Base-by-base conservation (phyloP, 352 stramenopile genomes). In the Phytophthora capsici region DNA sequence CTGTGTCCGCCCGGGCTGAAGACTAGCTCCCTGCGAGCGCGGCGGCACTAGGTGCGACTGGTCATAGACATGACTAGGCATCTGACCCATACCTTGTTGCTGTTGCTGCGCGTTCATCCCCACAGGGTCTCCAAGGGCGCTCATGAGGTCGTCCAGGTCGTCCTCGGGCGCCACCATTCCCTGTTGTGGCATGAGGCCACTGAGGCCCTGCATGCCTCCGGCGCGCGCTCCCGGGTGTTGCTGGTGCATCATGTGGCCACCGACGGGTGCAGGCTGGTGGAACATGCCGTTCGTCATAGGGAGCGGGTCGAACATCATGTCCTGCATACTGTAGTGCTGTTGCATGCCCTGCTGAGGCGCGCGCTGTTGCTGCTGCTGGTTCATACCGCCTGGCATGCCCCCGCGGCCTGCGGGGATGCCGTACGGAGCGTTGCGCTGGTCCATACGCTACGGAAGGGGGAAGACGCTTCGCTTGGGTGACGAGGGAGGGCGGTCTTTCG, bases 271-370 rank as follows among this genome's bases (percentile, higher is more conserved):
- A 1, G 57, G 49, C 23, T 66, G 75, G 54, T 88, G 78, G 69
- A 80, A 84, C 74, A 88, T 74, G 49, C 73, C 71, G 69, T 81
- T 83, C 59, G 53, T 77, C 75, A 90, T 89, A 41, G 73, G 71
- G 61, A 90, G 78, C 46, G 80, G 77, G 69, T 90, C 81, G 58
- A 91, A 93, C 70, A 93, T 77, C 72, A 91, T 88, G 52, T 93
- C 82, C 69, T 79, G 79, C 80, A 91, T 89, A 2, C 54, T 44
- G 60, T 89, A 93, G 56, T 85, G 77, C 63, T 77, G 78, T 49
- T 45, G 78, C 52, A 69, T 67, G 22, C 78, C 80, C 57, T 80
- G 80, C 44, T 80, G 78, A 46, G 20, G 49, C 50, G 22, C 51
- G 23, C 59, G 53, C 17, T 68, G 52, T 44, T 65, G 57, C 28